Base-by-base conservation (phyloP, 176 grass and related monocot species). In the Hordeum marinum region DNA sequence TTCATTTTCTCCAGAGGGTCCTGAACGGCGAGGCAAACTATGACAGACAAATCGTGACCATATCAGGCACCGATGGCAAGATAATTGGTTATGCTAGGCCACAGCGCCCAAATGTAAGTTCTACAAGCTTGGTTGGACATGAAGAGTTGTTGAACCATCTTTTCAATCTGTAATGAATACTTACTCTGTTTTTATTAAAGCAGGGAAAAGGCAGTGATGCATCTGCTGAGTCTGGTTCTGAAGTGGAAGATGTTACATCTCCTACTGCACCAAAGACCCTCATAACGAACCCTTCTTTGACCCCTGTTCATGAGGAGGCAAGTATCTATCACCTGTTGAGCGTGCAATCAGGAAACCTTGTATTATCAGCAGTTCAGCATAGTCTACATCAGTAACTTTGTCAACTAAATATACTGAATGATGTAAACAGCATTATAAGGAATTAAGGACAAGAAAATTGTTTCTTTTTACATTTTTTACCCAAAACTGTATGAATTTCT, bases 191-290 rank as follows among this genome's bases (percentile, higher is more conserved):
- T 24, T 82, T 85, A 63, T 62, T 86, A 76, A 60, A 94, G 34
- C 88, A 99, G 96, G 92, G 85, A 91, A 99, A 94, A 92, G 88
- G 91, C 41, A 96, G 96, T 73, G 96, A 96, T 87, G 89, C 87
- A 14, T 99, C 96, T 76, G 86, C 91, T 11, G 96, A 99, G 76
- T 99, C 96, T 82, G 88, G 93, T 2, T 99, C 96, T 84, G 96
- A 99, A 85, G 71, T 89, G 58, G 96, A 99, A 88, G 94, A 99
- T 42, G 75, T 48, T 35, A 11, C 48, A 68, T 90, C 94, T 80
- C 91, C 94, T 76, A 83, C 46, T 23, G 88, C 71, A 88, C 60
- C 88, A 82, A 89, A 45, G 77, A 92, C 82, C 52, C 58, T 87
- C 75, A 78, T 88, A 68, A 23, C 77, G 23, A 84, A 92, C 41